Percentiles rank a stretch among this genome's conserved stretches.
These are phyloP conservation scores for Andrographis paniculata DNA, from an alignment of 305 asterid species.

Conservation along the genomic window DNA sequence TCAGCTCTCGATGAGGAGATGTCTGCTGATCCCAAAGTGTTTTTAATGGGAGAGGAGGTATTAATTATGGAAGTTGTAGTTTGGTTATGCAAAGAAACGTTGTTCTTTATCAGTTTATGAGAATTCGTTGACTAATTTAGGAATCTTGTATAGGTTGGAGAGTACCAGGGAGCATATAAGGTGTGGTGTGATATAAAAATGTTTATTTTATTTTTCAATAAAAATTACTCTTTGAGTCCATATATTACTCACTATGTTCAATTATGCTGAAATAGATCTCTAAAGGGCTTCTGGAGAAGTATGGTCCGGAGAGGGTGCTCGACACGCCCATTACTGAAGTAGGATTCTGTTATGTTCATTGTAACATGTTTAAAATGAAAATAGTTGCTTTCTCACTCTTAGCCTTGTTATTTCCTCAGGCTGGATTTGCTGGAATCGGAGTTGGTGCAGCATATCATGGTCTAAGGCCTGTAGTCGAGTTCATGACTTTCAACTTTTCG, in stretches of 20 bases:
- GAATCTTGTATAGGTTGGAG: constrained; percentile 61
- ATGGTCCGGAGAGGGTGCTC: constrained; percentile 79
- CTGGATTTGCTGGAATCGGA: no score
- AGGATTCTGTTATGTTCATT: constrained; percentile 13
- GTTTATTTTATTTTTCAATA: not conserved
- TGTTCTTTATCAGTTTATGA: no score
- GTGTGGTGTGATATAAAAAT: constrained; percentile 23
- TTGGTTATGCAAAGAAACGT: no score
- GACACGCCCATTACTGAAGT: constrained; percentile 98
- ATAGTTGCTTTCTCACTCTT: not conserved
- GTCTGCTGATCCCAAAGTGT: constrained; percentile 88
- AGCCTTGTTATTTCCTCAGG: constrained; percentile 31
- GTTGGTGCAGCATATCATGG: no score
- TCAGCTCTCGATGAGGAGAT: constrained; percentile 95
- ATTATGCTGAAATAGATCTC: constrained; percentile 37
- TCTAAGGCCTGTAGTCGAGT: constrained; percentile 72
- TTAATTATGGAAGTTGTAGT: no score
- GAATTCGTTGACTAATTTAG: not conserved
- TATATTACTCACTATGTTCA: constrained; percentile 11
- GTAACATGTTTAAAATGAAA: not conserved
- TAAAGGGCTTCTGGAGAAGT: constrained; percentile 77
- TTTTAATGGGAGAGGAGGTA: constrained; percentile 97
- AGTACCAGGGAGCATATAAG: constrained; percentile 97
- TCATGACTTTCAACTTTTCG: constrained; percentile 91
- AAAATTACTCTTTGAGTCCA: not conserved